A percentile compares a stretch with the other conserved stretches of the same genome.
Evolutionary conservation across 2,329 filamentous ascomycete species (phyloP).

Genomic region (Phaeosphaeriaceae sp.): DNA sequence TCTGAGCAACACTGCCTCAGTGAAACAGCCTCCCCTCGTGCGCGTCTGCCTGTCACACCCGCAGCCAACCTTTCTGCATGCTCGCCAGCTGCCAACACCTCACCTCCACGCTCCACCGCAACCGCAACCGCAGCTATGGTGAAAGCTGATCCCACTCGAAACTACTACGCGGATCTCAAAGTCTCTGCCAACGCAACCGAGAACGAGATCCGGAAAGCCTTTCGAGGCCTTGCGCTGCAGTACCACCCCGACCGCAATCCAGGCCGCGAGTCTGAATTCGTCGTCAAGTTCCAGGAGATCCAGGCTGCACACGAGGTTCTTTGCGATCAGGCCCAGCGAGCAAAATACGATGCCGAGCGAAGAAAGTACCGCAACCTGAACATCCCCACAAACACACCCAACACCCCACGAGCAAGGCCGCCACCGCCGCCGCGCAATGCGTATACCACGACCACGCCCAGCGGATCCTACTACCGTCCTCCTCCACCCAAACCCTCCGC

Average conservation of each 20-base stretch:
- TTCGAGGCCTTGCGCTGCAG: conserved; percentile 81
- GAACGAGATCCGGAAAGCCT: conserved; percentile 84
- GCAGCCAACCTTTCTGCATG: not conserved
- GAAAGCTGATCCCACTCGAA: conserved; percentile 70
- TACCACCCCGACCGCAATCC: conserved; percentile 91
- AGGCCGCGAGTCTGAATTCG: conserved; percentile 79
- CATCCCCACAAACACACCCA: conserved; percentile 48
- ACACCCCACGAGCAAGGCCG: conserved; percentile 48
- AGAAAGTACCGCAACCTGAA: conserved; percentile 50
- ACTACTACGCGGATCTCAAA: conserved; percentile 88
- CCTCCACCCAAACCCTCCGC: conserved; percentile 36
- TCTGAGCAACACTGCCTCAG: conserved; percentile 44
- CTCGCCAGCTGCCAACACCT: not conserved
- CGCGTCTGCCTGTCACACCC: conserved; percentile 24
- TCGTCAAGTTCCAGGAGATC: conserved; percentile 83
- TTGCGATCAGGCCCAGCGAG: conserved; percentile 63
- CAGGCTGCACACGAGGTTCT: conserved; percentile 85
- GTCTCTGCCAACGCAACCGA: conserved; percentile 71
- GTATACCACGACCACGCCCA: conserved; percentile 47
- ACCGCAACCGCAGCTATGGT: conserved; percentile 60
- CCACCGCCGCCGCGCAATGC: conserved; percentile 55
- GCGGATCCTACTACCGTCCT: conserved; percentile 41
- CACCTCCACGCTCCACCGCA: conserved; percentile 1
- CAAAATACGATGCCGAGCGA: conserved; percentile 69
- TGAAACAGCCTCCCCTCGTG: conserved; percentile 13